phyloP scores from a whole-genome alignment of 805 yeast genomes.

The Candida boleticola region DNA sequence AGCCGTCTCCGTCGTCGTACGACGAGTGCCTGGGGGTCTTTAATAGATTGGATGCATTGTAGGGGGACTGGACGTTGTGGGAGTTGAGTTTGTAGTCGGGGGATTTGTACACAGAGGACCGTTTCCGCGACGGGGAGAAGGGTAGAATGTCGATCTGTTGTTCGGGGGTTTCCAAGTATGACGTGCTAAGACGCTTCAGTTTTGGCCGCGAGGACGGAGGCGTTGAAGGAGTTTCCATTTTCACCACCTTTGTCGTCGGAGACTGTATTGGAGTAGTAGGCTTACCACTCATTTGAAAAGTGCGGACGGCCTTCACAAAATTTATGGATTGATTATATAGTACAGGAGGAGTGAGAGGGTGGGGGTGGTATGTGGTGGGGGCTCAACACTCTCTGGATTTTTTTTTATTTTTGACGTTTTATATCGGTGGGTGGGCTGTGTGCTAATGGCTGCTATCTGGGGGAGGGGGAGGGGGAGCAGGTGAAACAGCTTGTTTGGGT shows the following conservation, averaged over 20 bases:
- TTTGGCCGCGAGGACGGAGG: conserved; percentile 22
- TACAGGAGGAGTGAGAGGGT: no score
- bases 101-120: conserved; percentile 30
- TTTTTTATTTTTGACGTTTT: no score
- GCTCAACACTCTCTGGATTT: no score
- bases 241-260: conserved; percentile 24
- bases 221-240: conserved; percentile 24
- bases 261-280: conserved; percentile 34
- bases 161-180: conserved; percentile 37
- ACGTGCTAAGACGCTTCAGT: conserved; percentile 24
- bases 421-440: no score
- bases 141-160: conserved; percentile 27
- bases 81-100: conserved; percentile 31
- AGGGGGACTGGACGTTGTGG: conserved; percentile 29
- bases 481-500: no score
- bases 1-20: conserved; percentile 28
- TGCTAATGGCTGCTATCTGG: no score
- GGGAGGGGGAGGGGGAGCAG: no score
- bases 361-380: no score
- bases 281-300: conserved; percentile 26
- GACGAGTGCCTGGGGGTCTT: conserved; percentile 31
- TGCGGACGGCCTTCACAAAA: no score
- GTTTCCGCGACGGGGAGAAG: conserved; percentile 38
- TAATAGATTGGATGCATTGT: conserved; percentile 19
- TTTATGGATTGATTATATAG: no score